Evolutionary conservation across 78 protist species (phyloP).

Genomic region (Dictyostelium citrinum): DNA sequence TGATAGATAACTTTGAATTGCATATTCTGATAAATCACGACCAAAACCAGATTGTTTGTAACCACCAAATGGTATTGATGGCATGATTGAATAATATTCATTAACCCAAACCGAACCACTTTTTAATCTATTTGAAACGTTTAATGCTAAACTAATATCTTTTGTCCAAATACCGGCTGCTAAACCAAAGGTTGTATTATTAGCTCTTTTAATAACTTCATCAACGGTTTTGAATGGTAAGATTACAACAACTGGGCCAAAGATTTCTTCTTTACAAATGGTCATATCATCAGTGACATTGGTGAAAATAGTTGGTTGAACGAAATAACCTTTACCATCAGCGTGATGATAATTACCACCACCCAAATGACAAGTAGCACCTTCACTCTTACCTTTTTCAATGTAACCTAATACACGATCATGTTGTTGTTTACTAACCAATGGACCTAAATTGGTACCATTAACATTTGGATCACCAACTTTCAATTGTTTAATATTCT

Average conservation of each 20-base stretch:
- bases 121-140: conserved; percentile 24
- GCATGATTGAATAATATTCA: neutral
- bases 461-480: conserved; percentile 80
- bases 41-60: conserved; percentile 63
- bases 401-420: conserved; percentile 56
- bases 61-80: conserved; percentile 56
- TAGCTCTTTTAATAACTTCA: conserved; percentile 84
- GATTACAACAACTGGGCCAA: conserved; percentile 87
- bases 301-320: conserved; percentile 85
- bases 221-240: conserved; percentile 68
- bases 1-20: neutral
- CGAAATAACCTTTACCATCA: conserved; percentile 72
- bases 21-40: conserved; percentile 35
- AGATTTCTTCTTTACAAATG: conserved; percentile 86
- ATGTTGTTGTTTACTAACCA: conserved; percentile 72
- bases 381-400: conserved; percentile 57
- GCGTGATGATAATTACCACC: neutral
- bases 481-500: neutral
- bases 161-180: conserved; percentile 85
- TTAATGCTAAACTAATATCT: conserved; percentile 29
- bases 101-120: conserved; percentile 62
- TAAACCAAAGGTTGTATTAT: conserved; percentile 82
- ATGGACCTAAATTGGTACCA: conserved; percentile 49
- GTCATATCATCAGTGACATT: conserved; percentile 77
- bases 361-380: conserved; percentile 50